Evolutionary conservation across 1,139 yeast species (phyloP).

Genomic region (Saccharomyces hybrid): DNA sequence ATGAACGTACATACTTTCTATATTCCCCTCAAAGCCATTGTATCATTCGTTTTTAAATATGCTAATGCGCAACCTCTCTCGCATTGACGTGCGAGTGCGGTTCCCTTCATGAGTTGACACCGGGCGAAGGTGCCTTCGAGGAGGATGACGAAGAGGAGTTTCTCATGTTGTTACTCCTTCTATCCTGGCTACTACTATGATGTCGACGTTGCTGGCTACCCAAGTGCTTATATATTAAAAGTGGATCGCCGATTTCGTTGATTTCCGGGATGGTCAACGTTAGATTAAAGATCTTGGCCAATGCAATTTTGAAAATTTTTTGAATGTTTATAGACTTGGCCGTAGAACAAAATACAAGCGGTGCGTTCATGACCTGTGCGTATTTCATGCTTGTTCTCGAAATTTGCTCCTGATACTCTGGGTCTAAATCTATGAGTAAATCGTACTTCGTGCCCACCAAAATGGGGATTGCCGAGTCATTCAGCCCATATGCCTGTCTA

Average conservation of each 20-base stretch:
- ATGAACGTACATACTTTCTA: not conserved
- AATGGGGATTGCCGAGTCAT: conserved; percentile 87
- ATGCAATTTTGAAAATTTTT: conserved; percentile 84
- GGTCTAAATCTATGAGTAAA: conserved; percentile 70
- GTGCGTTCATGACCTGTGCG: conserved; percentile 88
- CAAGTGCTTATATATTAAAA: conserved; percentile 54
- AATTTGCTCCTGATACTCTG: conserved; percentile 76
- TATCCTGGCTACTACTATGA: not conserved
- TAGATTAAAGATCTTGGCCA: conserved; percentile 87
- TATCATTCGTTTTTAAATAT: not conserved
- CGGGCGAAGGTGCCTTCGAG: not conserved
- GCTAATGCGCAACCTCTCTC: not conserved
- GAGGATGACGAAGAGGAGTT: not conserved
- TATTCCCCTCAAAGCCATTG: not conserved
- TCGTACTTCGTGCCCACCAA: conserved; percentile 94
- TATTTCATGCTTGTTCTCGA: conserved; percentile 81
- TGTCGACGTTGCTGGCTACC: conserved; percentile 14
- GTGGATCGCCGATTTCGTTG: conserved; percentile 78
- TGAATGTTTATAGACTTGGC: conserved; percentile 91
- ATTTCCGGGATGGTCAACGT: conserved; percentile 81
- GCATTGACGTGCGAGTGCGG: not conserved
- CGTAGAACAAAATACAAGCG: conserved; percentile 85
- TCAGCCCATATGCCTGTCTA: conserved; percentile 84
- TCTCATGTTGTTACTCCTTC: not conserved
- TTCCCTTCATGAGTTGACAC: not conserved